Percentiles rank a stretch among this genome's conserved stretches.
phyloP scores from a whole-genome alignment of 352 stramenopile genomes.

The Achlya hypogyna region DNA sequence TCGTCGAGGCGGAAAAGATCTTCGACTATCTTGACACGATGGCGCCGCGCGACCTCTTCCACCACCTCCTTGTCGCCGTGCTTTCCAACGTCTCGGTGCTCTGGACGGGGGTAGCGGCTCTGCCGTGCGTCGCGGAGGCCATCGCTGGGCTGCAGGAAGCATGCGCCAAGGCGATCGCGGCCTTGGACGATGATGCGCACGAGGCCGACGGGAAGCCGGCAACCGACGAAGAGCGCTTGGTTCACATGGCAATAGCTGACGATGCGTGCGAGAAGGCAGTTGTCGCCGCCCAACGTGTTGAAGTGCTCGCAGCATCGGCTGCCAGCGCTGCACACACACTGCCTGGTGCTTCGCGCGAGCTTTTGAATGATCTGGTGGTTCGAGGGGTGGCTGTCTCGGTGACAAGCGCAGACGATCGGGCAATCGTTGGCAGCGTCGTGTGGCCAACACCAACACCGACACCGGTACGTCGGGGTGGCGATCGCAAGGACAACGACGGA shows the following conservation, averaged over 20 bases:
- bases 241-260: background rate
- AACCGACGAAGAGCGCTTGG: conserved; percentile 2
- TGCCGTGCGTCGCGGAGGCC: background rate
- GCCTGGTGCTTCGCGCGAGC: background rate
- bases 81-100: conserved; percentile 5
- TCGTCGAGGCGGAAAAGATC: conserved; percentile 69
- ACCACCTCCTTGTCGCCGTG: conserved; percentile 42
- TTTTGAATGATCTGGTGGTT: conserved; percentile 3
- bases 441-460: background rate
- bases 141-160: background rate
- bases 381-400: background rate
- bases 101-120: background rate
- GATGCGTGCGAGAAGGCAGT: conserved; percentile 8
- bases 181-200: background rate
- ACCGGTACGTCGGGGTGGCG: background rate
- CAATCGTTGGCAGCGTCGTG: background rate
- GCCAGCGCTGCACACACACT: background rate
- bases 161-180: conserved; percentile 8
- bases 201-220: background rate
- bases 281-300: background rate
- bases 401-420: background rate
- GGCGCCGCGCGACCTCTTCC: conserved; percentile 63
- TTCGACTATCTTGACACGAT: conserved; percentile 79
- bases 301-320: background rate
- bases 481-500: background rate